A percentile compares a stretch with the other conserved stretches of the same genome.
These are phyloP conservation scores for Protomyces inundatus DNA, from an alignment of 1,139 yeast species.

Conservation along the genomic window DNA sequence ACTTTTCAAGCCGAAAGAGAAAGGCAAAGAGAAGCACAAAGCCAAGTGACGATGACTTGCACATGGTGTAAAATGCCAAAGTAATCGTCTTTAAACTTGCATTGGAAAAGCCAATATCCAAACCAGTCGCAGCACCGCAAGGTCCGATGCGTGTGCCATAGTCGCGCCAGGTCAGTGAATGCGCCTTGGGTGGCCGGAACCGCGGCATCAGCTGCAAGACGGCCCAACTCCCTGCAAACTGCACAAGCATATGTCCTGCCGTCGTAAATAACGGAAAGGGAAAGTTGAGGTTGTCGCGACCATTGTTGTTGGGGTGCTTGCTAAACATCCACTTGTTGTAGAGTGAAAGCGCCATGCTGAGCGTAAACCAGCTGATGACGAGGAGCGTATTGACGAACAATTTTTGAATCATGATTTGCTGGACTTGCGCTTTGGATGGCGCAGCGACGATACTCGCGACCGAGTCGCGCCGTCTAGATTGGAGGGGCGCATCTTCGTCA, in stretches of 20 bases:
- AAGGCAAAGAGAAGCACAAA: conserved; percentile 86
- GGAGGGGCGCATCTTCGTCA: neutral
- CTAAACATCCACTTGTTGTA: conserved; percentile 66
- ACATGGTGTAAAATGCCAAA: conserved; percentile 83
- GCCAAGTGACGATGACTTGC: conserved; percentile 76
- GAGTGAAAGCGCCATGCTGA: conserved; percentile 32
- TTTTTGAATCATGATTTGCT: conserved; percentile 1
- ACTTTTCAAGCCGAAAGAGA: conserved; percentile 65
- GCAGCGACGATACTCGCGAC: neutral
- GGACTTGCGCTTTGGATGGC: conserved; percentile 19
- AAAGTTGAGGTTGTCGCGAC: conserved; percentile 72
- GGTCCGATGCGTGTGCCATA: conserved; percentile 57
- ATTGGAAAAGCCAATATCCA: conserved; percentile 91
- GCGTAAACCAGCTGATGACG: conserved; percentile 29
- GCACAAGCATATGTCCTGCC: conserved; percentile 67
- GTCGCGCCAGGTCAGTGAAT: conserved; percentile 27
- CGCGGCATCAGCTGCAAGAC: conserved; percentile 48
- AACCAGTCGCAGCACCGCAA: conserved; percentile 81
- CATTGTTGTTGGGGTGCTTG: conserved; percentile 49
- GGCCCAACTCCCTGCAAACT: conserved; percentile 48
- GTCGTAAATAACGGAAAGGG: conserved; percentile 81
- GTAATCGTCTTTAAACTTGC: conserved; percentile 73
- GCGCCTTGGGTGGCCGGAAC: conserved; percentile 45
- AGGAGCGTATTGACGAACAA: conserved; percentile 8
- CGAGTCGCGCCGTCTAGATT: no score